Base-by-base conservation (phyloP, 208 protist species). In the Acanthamoeba lenticulata region DNA sequence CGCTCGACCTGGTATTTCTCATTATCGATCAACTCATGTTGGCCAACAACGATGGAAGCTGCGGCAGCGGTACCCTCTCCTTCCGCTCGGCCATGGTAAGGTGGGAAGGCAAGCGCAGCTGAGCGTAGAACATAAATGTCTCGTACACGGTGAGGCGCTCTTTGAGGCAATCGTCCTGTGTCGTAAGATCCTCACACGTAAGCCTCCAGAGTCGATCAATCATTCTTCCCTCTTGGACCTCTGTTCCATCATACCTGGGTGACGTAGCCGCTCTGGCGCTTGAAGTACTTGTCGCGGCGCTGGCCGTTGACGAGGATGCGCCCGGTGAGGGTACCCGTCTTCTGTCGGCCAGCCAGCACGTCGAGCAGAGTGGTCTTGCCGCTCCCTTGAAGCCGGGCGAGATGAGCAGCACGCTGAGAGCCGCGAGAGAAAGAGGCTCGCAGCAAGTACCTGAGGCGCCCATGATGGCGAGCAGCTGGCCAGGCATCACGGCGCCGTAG, bases 381-480 rank as follows among this genome's bases (percentile, higher is more conserved):
- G 65, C 65, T 74, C 36, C 65, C 65, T 74, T 13, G 5, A 6
- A 60, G 5, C n/a, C 52, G 5, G 1, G n/a, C 52, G 45, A 5
- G 15, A 52, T 15, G 45, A 5, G 15, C 5, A 5, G 45, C 45
- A 52, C 65, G 65, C 9, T 2, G 11, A 21, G 5, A 27, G 5
- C 11, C 29, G 60, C 27, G 29, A 5, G 29, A 11, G 6, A 34
- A 13, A 74, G 36, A 42, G 65, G 60, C 27, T 69, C 6, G 27
- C 13, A 69, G 45, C 15, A 55, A 19, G 36, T 36, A 74, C 79
- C 79, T 1, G 79, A 88, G 27, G 79, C 47, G 32, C 79, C 79
- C 95, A 96, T 96, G 24, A 95, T 94, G 29, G 92, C 95, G 24
- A 94, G 83, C 24, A 94, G n/a, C 36, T 93, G 36, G 21, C 92